These are phyloP conservation scores for Triticum turgidum DNA, from an alignment of 176 grass and related monocot genomes.

Conservation along the genomic window DNA sequence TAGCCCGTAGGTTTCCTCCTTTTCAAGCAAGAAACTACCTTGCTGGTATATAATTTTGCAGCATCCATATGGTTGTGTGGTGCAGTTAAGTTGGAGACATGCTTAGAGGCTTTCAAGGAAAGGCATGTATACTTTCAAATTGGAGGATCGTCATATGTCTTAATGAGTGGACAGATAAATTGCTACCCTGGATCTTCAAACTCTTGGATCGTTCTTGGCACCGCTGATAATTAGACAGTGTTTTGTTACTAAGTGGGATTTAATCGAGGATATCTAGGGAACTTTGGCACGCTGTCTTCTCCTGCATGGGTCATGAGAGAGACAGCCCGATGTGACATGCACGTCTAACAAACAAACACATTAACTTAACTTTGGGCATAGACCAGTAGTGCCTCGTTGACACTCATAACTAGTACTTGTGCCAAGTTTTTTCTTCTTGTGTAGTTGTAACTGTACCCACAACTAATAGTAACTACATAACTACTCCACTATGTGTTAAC, in stretches of 20 bases:
- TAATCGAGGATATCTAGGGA: neutral
- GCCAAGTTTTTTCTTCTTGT: no score
- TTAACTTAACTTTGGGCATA: no score
- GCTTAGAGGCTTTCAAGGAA: neutral
- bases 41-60: neutral
- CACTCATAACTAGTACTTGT: no score
- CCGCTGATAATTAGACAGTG: neutral
- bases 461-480: no score
- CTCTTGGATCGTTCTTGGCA: no score
- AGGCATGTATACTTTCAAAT: neutral
- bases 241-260: neutral
- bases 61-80: neutral
- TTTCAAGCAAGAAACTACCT: no score
- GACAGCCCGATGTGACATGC: neutral
- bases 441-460: no score
- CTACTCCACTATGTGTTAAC: no score
- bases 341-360: neutral
- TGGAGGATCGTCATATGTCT: neutral
- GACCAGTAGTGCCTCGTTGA: no score
- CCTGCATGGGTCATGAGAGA: neutral
- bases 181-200: neutral
- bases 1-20: no score
- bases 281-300: neutral
- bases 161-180: slow-evolving; percentile 5
- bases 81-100: neutral